Conservation (phyloP, 2,329 filamentous ascomycete species). For the Epichloe glyceriae region DNA sequence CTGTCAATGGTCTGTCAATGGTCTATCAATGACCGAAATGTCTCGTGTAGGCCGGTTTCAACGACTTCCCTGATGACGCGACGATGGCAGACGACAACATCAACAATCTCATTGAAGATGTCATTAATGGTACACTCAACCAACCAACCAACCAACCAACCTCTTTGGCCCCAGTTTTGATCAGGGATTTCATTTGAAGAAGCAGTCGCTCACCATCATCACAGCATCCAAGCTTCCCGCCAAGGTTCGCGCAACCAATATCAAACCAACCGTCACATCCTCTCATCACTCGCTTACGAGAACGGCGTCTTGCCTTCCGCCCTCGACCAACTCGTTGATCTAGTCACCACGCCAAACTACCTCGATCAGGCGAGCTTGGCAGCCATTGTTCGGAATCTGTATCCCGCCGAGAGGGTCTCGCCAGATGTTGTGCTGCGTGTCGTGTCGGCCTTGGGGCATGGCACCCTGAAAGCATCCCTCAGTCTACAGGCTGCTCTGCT, state of each 20-base stretch:
- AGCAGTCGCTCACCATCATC: background rate
- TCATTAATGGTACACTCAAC: constrained; percentile 18
- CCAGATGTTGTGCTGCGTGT: constrained; percentile 49
- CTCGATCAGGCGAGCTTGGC: constrained; percentile 66
- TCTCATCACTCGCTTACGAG: constrained; percentile 52
- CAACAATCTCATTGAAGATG: constrained; percentile 22
- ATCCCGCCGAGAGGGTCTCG: constrained; percentile 54
- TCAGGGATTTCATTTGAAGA: background rate
- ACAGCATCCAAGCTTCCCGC: constrained; percentile 47
- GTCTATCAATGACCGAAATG: background rate
- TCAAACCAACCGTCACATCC: constrained; percentile 52
- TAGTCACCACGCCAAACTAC: constrained; percentile 52
- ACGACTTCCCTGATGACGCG: background rate
- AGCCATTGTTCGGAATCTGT: constrained; percentile 59
- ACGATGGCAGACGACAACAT: constrained; percentile 20
- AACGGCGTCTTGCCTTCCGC: constrained; percentile 49
- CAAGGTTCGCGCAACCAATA: constrained; percentile 50
- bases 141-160: too few species aligned
- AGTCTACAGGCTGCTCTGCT: constrained; percentile 58
- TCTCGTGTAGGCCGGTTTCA: background rate
- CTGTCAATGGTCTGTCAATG: background rate
- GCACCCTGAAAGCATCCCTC: constrained; percentile 59
- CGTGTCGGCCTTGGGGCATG: constrained; percentile 64
- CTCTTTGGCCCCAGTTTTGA: background rate
- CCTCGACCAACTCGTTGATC: constrained; percentile 50